Evolutionary conservation across 1,284 basidiomycete genomes (phyloP).

Genomic region (Hypsizygus ulmarius): DNA sequence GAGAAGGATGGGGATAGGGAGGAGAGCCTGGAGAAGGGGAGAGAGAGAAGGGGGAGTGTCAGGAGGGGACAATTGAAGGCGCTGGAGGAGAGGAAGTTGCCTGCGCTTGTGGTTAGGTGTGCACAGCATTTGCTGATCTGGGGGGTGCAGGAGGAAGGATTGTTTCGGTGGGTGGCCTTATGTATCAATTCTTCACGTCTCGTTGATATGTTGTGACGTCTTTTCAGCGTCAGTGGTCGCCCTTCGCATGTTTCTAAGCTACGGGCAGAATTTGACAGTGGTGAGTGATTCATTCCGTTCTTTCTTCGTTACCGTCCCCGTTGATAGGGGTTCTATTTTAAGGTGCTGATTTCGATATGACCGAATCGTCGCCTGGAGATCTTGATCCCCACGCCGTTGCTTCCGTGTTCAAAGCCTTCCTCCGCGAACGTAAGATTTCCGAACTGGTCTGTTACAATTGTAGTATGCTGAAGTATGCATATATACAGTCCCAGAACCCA

Average conservation of each 20-base stretch:
- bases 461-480: conserved; percentile 7
- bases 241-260: conserved; percentile 73
- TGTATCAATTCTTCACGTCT: conserved; percentile 4
- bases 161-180: conserved; percentile 61
- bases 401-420: conserved; percentile 78
- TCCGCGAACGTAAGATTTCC: conserved; percentile 68
- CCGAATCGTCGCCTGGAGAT: conserved; percentile 72
- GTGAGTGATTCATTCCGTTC: conserved; percentile 34
- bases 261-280: conserved; percentile 81
- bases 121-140: conserved; percentile 76
- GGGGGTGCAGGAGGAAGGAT: conserved; percentile 81
- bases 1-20: conserved; percentile 15
- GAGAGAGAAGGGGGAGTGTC: conserved; percentile 24
- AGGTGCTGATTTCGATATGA: conserved; percentile 85
- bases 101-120: conserved; percentile 74
- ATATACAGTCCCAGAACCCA: conserved; percentile 72
- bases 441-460: conserved; percentile 7
- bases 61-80: conserved; percentile 28
- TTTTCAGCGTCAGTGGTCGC: conserved; percentile 66
- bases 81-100: conserved; percentile 58
- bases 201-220: conserved; percentile 15
- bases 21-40: conserved; percentile 11
- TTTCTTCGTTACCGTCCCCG: conserved; percentile 10
- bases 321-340: conserved; percentile 16
- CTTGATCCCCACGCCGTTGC: conserved; percentile 91